A percentile compares a stretch with the other conserved stretches of the same genome.
Conservation (phyloP, 2,329 filamentous ascomycete genomes). For the Ophiobolus disseminans region DNA sequence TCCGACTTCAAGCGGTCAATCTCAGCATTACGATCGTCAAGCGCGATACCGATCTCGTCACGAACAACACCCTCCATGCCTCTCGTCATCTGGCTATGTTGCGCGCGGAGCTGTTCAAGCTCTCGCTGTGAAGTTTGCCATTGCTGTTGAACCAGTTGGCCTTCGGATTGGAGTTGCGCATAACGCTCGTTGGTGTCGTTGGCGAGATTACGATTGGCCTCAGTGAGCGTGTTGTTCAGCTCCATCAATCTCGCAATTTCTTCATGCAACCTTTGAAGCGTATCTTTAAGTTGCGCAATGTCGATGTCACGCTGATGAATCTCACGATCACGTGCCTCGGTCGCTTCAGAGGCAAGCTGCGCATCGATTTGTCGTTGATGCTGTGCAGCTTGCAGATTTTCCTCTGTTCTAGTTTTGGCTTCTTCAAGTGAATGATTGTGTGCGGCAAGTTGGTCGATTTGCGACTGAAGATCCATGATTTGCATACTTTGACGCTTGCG, state of each 20-base stretch:
- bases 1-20: conserved; percentile 79
- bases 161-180: conserved; percentile 70
- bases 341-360: conserved; percentile 56
- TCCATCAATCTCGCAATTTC: conserved; percentile 83
- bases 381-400: conserved; percentile 63
- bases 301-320: conserved; percentile 85
- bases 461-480: conserved; percentile 83
- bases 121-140: conserved; percentile 70
- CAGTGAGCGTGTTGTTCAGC: conserved; percentile 79
- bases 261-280: conserved; percentile 79
- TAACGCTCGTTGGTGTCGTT: conserved; percentile 77
- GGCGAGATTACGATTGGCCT: conserved; percentile 78
- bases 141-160: conserved; percentile 61
- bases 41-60: conserved; percentile 66
- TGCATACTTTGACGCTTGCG: conserved; percentile 98
- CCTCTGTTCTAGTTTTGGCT: conserved; percentile 73
- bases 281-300: conserved; percentile 80
- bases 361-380: conserved; percentile 62
- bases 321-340: conserved; percentile 70
- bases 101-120: conserved; percentile 70
- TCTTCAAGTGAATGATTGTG: conserved; percentile 84
- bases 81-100: conserved; percentile 67
- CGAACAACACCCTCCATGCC: conserved; percentile 69
- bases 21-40: conserved; percentile 85
- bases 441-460: conserved; percentile 80